A percentile compares a stretch with the other conserved stretches of the same genome.
Conservation (phyloP, 768 basidiomycete genomes). For the Tylopilus sp. region DNA sequence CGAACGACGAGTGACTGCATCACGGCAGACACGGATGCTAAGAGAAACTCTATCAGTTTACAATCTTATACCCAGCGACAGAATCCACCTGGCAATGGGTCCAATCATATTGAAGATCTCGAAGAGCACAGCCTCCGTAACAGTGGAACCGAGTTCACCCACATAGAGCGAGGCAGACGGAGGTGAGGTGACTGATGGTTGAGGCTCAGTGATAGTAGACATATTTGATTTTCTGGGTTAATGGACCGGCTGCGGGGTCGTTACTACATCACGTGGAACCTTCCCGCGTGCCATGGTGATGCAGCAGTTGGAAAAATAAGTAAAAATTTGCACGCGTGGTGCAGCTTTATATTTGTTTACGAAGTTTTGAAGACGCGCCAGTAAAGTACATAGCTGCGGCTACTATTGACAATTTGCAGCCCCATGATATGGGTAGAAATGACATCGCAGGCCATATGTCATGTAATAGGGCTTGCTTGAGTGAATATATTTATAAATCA, state of each 20-base stretch:
- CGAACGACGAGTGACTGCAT: slow-evolving; percentile 98
- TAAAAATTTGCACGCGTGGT: too few relatives aligned
- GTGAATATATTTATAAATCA: too few relatives aligned
- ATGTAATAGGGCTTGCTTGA: too few relatives aligned
- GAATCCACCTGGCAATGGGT: slow-evolving; percentile 87
- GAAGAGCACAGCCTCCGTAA: slow-evolving; percentile 99
- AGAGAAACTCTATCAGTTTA: not conserved
- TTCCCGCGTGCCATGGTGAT: too few relatives aligned
- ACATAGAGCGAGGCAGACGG: slow-evolving; percentile 97
- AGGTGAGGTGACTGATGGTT: slow-evolving; percentile 51
- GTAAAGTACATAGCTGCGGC: too few relatives aligned
- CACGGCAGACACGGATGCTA: slow-evolving; percentile 99
- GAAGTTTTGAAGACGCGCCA: too few relatives aligned
- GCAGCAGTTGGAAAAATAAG: too few relatives aligned
- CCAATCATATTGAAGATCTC: slow-evolving; percentile 99
- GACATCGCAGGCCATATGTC: too few relatives aligned
- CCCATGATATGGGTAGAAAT: too few relatives aligned
- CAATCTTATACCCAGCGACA: not conserved
- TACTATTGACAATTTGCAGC: too few relatives aligned
- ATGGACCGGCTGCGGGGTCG: slow-evolving; percentile 78
- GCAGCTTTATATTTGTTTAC: too few relatives aligned
- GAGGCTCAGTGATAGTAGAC: slow-evolving; percentile 59
- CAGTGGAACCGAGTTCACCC: slow-evolving; percentile 95
- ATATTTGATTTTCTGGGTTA: slow-evolving; percentile 50
- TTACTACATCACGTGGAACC: too few relatives aligned